These are phyloP conservation scores for Crassisporium funariophilum DNA, from an alignment of 768 basidiomycete species.

Conservation along the genomic window DNA sequence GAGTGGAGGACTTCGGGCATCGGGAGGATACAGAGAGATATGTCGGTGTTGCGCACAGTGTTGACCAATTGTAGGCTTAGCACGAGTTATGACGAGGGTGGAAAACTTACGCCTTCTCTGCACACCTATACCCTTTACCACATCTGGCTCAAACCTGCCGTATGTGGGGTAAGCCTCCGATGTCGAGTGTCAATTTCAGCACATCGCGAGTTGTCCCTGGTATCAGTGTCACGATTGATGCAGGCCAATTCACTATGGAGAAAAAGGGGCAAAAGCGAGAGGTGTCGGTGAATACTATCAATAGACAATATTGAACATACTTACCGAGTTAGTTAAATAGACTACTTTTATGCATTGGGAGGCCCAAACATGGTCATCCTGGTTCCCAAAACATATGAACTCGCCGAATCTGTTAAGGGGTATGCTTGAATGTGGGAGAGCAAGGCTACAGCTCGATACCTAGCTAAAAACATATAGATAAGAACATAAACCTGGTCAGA, in stretches of 20 bases:
- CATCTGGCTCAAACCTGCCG: conserved; percentile 79
- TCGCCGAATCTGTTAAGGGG: conserved; percentile 74
- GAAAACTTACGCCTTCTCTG: conserved; percentile 63
- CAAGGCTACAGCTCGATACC: conserved; percentile 49
- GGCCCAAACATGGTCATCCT: conserved; percentile 89
- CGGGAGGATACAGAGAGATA: conserved; percentile 82
- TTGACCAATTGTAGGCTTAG: neutral
- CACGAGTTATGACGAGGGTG: neutral
- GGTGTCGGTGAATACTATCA: neutral
- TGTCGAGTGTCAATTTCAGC: conserved; percentile 81
- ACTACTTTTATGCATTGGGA: conserved; percentile 90
- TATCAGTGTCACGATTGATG: conserved; percentile 85
- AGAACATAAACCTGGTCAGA: conserved; percentile 3
- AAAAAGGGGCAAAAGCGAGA: neutral
- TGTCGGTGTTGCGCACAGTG: conserved; percentile 68
- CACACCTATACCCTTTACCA: conserved; percentile 82
- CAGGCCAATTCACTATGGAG: conserved; percentile 76
- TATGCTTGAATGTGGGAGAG: conserved; percentile 53
- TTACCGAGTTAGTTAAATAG: conserved; percentile 82
- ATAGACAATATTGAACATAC: conserved; percentile 17
- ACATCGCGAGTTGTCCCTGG: conserved; percentile 92
- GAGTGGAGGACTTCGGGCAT: conserved; percentile 47
- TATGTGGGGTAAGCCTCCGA: conserved; percentile 88
- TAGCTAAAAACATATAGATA: conserved; percentile 47
- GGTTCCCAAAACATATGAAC: conserved; percentile 78